A percentile compares a stretch with the other conserved stretches of the same genome.
phyloP scores from a whole-genome alignment of 2,329 filamentous ascomycete species.

The Trichoderma aggressivum region DNA sequence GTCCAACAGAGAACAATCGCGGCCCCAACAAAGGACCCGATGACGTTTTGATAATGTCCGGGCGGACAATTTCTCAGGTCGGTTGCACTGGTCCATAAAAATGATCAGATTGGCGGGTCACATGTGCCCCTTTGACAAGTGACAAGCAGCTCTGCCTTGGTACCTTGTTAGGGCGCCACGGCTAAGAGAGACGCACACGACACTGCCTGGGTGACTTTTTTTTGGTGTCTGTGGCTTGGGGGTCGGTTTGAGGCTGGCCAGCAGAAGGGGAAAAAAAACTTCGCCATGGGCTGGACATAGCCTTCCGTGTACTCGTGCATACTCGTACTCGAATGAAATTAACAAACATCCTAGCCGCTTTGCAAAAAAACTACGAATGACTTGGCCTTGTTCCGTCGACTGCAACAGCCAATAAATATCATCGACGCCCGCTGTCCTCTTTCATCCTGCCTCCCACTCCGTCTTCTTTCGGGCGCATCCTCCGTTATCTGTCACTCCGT shows the following conservation, averaged over 20 bases:
- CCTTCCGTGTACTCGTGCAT: neutral
- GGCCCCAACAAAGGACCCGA: constrained; percentile 13
- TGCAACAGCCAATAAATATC: neutral
- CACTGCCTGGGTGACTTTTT: constrained; percentile 8
- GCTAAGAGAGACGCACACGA: constrained; percentile 12
- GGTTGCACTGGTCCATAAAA: neutral
- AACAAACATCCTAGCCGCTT: neutral
- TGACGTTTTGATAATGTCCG: neutral
- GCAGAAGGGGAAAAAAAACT: neutral
- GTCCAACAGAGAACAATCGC: constrained; percentile 4
- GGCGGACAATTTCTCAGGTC: neutral
- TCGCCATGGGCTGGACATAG: neutral
- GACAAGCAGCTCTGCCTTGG: neutral
- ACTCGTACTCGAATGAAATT: neutral
- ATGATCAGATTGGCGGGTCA: constrained; percentile 17
- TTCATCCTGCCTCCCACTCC: neutral
- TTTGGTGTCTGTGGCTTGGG: neutral
- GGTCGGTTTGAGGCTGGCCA: neutral
- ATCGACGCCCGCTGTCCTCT: neutral
- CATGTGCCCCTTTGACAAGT: constrained; percentile 16
- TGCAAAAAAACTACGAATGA: neutral
- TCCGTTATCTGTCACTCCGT: neutral
- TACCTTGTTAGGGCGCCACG: constrained; percentile 14
- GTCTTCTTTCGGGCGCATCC: constrained; percentile 30
- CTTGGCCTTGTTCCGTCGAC: neutral